Base-by-base conservation (phyloP, 2,329 filamentous ascomycete genomes). In the Torrubiellomyces zombiae region DNA sequence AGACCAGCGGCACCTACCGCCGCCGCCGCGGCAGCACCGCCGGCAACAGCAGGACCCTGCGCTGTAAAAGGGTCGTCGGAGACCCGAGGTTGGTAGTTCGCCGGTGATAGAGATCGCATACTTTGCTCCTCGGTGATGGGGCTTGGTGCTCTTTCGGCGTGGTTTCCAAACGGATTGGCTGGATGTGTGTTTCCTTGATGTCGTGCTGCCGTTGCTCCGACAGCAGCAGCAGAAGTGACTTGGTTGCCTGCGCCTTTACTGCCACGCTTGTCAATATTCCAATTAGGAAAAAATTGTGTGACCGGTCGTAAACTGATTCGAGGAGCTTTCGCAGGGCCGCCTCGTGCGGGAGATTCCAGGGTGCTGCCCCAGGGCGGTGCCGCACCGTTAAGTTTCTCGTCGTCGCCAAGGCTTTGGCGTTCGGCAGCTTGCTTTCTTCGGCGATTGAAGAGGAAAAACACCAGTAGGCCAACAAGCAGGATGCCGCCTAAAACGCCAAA, bases 281-380 rank as follows among this genome's bases (percentile, higher is more conserved):
- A 63, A 41, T 68, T 72, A 5, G 81, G 78, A 19, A 80, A 62
- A 51, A 93, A 85, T 40, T 89, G 73, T 20, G 81, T 86, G 24
- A 89, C 67, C 3, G 83, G 83, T 24, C 82, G 75, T 27, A 93
- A 62, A 43, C 81, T 91, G 32, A 94, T 63, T 33, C 75, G 75
- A n/a, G 83, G 82, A 21, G 83, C 74, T 60, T 57, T 33, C n/a
- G n/a, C n/a, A 47, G 53, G 33, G 56, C 63, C 27, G 16, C 28
- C 24, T 13, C 24, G 26, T 9, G 16, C 24, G 7, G 28, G 28
- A n/a, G n/a, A n/a, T n/a, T n/a, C n/a, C n/a, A n/a, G n/a, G 23
- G 23, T 21, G n/a, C 32, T 25, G 1, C 32, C 33, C 12, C 33
- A 28, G 10, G 33, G 25, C 12, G 27, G 28, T 2, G 32, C 44